Evolutionary conservation across 441 rosid genomes (phyloP), one percentile per base, ranked within the genome.

Genomic region (Corymbia calophylla): DNA sequence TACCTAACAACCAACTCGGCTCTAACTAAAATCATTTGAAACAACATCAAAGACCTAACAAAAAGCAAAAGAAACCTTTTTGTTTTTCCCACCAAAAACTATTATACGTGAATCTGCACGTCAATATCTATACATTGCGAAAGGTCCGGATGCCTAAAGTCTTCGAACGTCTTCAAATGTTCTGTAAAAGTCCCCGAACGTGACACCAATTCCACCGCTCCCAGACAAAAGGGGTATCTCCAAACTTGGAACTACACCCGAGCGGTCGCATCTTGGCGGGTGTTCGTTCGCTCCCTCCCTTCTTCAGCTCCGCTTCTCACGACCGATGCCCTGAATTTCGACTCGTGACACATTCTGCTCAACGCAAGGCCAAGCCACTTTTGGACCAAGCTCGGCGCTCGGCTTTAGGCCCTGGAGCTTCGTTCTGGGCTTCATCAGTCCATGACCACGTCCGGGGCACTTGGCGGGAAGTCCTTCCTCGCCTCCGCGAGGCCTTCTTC

Each of bases 401-500:
- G 35, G 92, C 94, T 80, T 88, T 96, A 11, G 97, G 98, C 39
- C 88, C 95, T 47, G 97, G 95, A n/a, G 92, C 89, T 88, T 93
- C 95, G 15, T 91, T 94, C 91, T 95, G 95, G 96, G 92, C 94
- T 35, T 87, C 95, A 93, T 86, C 92, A 93, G 87, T 93, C 90
- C 81, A 77, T 92, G 92, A 77, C 87, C 88, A 95, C 94, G 96
- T 92, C 94, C 47, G 92, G 91, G 87, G 54, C 62, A 60, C 53
- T 86, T 88, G 93, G 92, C 55, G 91, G 91, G 89, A 96, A 92
- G 29, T 91, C 94, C 60, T 96, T 94, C 93, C 90, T 94, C 62
- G 98, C 97, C 91, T 95, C 96, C 48, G 99, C 99, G 7, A 96
- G 96, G 89, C 96, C 94, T 89, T 93, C 90, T 87, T 87, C 90